Percentiles rank a stretch among this genome's conserved stretches.
Evolutionary conservation across 2,329 filamentous ascomycete species (phyloP).

Genomic region (Fusarium mundagurra): DNA sequence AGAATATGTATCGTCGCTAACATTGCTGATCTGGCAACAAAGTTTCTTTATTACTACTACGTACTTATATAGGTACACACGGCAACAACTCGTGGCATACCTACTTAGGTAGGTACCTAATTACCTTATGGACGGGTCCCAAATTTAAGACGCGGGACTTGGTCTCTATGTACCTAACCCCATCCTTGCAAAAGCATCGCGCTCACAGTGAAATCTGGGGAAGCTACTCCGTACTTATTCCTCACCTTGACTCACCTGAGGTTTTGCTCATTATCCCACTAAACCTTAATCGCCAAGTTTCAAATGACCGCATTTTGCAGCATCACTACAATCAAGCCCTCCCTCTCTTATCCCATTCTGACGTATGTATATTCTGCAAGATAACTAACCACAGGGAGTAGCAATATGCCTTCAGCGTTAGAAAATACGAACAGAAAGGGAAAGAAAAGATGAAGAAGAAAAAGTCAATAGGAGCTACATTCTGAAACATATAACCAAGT

Average conservation of each 20-base stretch:
- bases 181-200: slow-evolving; percentile 3
- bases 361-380: neutral
- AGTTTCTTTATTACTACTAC: neutral
- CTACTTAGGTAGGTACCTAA: too few species aligned
- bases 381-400: neutral
- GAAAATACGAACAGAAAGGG: neutral
- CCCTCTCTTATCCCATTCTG: neutral
- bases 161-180: neutral
- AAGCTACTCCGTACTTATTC: slow-evolving; percentile 4
- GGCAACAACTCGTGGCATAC: neutral
- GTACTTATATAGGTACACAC: neutral
- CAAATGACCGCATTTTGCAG: neutral
- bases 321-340: neutral
- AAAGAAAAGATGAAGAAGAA: too few species aligned
- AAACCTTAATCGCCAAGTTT: neutral
- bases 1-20: neutral
- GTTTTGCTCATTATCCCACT: neutral
- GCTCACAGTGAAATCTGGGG: slow-evolving; percentile 13
- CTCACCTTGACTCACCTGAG: slow-evolving; percentile 23
- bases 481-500: neutral
- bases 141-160: neutral
- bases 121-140: neutral
- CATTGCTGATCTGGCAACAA: neutral
- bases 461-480: neutral
- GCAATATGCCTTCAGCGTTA: neutral